Evolutionary conservation across 1,284 basidiomycete species (phyloP), one percentile per base, ranked within the genome.

Genomic region (Grifola frondosa): DNA sequence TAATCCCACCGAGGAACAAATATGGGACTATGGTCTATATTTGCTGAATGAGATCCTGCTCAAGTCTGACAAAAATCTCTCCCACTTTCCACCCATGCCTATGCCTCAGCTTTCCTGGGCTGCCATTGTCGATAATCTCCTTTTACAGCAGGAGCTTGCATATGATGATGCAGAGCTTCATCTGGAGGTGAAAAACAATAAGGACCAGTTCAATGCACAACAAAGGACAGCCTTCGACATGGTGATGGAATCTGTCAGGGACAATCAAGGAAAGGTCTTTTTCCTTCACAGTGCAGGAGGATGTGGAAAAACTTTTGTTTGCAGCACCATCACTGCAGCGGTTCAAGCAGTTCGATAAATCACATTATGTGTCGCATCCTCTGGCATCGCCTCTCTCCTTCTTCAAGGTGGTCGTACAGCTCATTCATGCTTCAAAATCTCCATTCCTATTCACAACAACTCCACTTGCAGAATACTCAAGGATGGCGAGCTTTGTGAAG

Each of bases 221-320:
- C n/a, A n/a, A 28, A 29, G 7, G 6, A 20, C 1, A 19, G 65
- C 65, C 0, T 74, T 52, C 50, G 42, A 69, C 30, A 6, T 32
- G 3, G 61, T 75, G 23, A 42, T 65, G 4, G 28, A 50, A 5
- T 64, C 69, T n/a, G 58, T 69, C n/a, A 30, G 54, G 1, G 10
- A 59, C 1, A 29, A 57, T 5, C 1, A 30, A 6, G 68, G 69
- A 0, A 40, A 52, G 13, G 23, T 48, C 0, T 75, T 74, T 49
- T 78, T 77, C 44, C 42, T 79, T 9, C 55, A 74, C 44, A 71
- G 75, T 36, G 57, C 67, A 24, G 75, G 68, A 35, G 75, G 75
- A 0, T 68, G 65, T 45, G 74, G 74, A 2, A 80, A 79, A 46
- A 79, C 73, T 0, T 78, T 66, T 57, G 31, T 77, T 0, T 69